These are phyloP conservation scores for Trypanosoma mega DNA, from an alignment of 208 protist species.

Conservation along the genomic window DNA sequence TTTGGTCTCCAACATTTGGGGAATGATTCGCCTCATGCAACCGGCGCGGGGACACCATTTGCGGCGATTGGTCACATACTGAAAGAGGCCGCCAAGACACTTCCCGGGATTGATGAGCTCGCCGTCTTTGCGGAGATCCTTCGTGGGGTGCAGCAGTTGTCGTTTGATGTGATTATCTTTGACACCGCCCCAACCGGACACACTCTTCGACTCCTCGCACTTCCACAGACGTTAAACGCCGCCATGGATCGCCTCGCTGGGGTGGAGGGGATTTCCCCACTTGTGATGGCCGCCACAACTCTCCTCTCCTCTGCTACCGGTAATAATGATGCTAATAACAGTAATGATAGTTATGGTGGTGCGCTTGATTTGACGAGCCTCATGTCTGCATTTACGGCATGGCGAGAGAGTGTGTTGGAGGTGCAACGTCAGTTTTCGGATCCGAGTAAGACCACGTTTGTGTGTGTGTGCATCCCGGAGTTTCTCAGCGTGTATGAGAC, in stretches of 20 bases:
- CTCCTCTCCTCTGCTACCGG: constrained; percentile 27
- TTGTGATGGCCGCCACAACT: constrained; percentile 41
- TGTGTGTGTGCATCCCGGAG: constrained; percentile 99
- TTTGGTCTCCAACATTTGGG: not conserved
- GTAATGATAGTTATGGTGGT: no score
- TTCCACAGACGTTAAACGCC: constrained; percentile 75
- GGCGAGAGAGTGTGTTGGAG: constrained; percentile 38
- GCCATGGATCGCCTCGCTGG: constrained; percentile 48
- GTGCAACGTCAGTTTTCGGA: constrained; percentile 70
- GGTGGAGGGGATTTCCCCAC: constrained; percentile 43
- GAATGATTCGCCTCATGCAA: not conserved
- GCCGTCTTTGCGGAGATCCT: constrained; percentile 97
- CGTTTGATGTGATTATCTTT: constrained; percentile 97
- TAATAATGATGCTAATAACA: not conserved
- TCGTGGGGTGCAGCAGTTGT: constrained; percentile 76
- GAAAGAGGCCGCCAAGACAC: constrained; percentile 47
- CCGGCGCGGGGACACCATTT: constrained; percentile 24
- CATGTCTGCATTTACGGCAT: constrained; percentile 28
- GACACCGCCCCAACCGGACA: constrained; percentile 99
- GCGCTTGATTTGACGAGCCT: constrained; percentile 20
- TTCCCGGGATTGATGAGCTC: constrained; percentile 99
- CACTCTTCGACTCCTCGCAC: constrained; percentile 94
- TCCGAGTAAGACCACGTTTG: constrained; percentile 93
- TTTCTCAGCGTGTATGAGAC: constrained; percentile 99
- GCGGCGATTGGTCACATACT: constrained; percentile 40